These are phyloP conservation scores for Phoenix dactylifera DNA, from an alignment of 176 grass and related monocot genomes.

Conservation along the genomic window DNA sequence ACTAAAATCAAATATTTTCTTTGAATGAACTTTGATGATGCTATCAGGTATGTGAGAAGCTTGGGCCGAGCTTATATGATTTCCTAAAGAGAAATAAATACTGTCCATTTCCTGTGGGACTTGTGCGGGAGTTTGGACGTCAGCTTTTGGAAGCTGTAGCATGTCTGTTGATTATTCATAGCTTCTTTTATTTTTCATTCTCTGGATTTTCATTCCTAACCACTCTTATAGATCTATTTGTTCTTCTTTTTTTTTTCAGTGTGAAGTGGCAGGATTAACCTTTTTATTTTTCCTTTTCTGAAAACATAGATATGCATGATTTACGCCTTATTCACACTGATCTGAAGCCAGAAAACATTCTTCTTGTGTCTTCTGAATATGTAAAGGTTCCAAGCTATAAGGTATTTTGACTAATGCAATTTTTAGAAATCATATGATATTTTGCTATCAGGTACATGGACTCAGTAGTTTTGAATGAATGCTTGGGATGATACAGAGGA, in stretches of 20 bases:
- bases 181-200: slow-evolving; percentile 26
- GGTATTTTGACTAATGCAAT: slow-evolving; percentile 42
- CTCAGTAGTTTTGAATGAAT: slow-evolving; percentile 43
- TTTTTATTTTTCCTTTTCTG: slow-evolving; percentile 37
- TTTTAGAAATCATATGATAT: slow-evolving; percentile 29
- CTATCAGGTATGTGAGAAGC: slow-evolving; percentile 99
- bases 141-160: slow-evolving; percentile 99
- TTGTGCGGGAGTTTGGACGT: slow-evolving; percentile 98
- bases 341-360: slow-evolving; percentile 99
- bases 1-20: slow-evolving; percentile 49
- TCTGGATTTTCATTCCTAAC: slow-evolving; percentile 29
- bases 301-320: slow-evolving; percentile 88
- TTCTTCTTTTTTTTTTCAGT: slow-evolving; percentile 6
- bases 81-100: slow-evolving; percentile 99
- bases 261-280: slow-evolving; percentile 25
- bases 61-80: slow-evolving; percentile 99
- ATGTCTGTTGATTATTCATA: slow-evolving; percentile 72
- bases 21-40: slow-evolving; percentile 80
- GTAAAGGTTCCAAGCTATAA: slow-evolving; percentile 76
- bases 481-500: slow-evolving; percentile 77
- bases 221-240: slow-evolving; percentile 34
- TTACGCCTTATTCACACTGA: slow-evolving; percentile 96
- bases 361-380: slow-evolving; percentile 78
- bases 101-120: slow-evolving; percentile 96
- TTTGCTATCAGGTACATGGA: slow-evolving; percentile 25